phyloP scores from a whole-genome alignment of 345 rosid species.

The Murraya paniculata region DNA sequence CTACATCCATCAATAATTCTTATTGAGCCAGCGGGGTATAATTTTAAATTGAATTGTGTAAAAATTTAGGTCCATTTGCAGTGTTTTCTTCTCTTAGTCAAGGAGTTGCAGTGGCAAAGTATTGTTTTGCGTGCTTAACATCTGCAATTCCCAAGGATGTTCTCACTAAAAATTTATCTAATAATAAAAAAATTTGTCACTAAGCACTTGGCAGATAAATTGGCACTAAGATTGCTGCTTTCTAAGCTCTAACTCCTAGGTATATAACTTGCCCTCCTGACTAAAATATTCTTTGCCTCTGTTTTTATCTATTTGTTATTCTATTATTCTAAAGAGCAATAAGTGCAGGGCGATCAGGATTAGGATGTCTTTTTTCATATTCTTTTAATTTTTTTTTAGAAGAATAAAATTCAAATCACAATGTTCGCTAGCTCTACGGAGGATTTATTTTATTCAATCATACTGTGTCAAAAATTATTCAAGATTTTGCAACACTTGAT shows the following conservation, averaged over 20 bases:
- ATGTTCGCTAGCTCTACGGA: not conserved
- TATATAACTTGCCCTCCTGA: slow-evolving; percentile 2
- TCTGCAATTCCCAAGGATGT: slow-evolving; percentile 60
- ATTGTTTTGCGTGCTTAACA: slow-evolving; percentile 21
- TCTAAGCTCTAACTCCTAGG: slow-evolving; percentile 71
- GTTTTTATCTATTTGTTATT: slow-evolving; percentile 6
- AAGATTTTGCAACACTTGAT: not conserved
- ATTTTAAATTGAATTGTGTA: not conserved
- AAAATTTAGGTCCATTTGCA: not conserved
- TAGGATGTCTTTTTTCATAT: not conserved
- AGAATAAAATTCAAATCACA: not conserved
- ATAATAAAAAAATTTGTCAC: slow-evolving; percentile 39
- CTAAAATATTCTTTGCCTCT: slow-evolving; percentile 13
- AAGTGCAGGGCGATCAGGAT: not conserved
- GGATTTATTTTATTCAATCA: too few species aligned
- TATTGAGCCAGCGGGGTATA: not conserved
- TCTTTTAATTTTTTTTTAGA: not conserved
- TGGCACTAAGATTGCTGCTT: slow-evolving; percentile 28
- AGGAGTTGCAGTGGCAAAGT: slow-evolving; percentile 21
- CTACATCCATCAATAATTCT: not conserved
- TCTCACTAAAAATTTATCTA: slow-evolving; percentile 20
- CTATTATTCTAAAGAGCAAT: not conserved
- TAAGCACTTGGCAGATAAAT: slow-evolving; percentile 40
- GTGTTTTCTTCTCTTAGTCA: slow-evolving; percentile 16
- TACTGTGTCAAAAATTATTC: not conserved